Evolutionary conservation across 805 yeast genomes (phyloP).

Genomic region (Candida andamanensis): DNA sequence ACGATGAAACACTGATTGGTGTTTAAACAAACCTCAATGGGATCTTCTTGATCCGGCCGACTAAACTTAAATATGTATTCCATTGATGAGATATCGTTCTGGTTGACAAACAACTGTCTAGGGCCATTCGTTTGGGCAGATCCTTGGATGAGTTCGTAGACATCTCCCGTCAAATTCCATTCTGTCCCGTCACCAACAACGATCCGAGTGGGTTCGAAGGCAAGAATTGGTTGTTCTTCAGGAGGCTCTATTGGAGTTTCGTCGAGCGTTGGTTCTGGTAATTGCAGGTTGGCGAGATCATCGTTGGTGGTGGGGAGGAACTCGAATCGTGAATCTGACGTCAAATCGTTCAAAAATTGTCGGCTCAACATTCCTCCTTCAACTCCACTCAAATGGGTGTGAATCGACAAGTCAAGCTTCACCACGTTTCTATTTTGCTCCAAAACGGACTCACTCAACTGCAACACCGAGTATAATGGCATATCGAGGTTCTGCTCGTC

Average conservation of each 20-base stretch:
- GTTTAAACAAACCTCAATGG: constrained; percentile 18
- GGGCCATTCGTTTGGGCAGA: constrained; percentile 1
- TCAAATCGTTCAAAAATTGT: constrained; percentile 20
- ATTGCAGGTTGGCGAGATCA: not conserved
- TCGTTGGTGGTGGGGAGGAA: constrained; percentile 14
- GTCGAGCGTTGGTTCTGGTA: not conserved
- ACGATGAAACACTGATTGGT: constrained; percentile 42
- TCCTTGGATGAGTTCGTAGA: constrained; percentile 17
- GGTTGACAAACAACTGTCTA: constrained; percentile 21
- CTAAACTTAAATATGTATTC: constrained; percentile 21
- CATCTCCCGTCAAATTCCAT: constrained; percentile 22
- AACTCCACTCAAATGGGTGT: constrained; percentile 14
- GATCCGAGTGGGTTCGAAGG: constrained; percentile 18
- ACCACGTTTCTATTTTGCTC: constrained; percentile 8
- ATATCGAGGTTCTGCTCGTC: constrained; percentile 1
- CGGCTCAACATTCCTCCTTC: constrained; percentile 23
- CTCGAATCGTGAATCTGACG: constrained; percentile 16
- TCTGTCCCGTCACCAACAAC: constrained; percentile 16
- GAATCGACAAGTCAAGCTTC: constrained; percentile 13
- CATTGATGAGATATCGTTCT: constrained; percentile 19
- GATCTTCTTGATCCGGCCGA: constrained; percentile 10
- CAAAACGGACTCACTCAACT: constrained; percentile 9
- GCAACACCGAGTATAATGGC: constrained; percentile 9
- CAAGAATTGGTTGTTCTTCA: constrained; percentile 3
- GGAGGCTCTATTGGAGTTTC: not conserved